phyloP scores from a whole-genome alignment of 768 basidiomycete genomes.

The Lactarius quietus region DNA sequence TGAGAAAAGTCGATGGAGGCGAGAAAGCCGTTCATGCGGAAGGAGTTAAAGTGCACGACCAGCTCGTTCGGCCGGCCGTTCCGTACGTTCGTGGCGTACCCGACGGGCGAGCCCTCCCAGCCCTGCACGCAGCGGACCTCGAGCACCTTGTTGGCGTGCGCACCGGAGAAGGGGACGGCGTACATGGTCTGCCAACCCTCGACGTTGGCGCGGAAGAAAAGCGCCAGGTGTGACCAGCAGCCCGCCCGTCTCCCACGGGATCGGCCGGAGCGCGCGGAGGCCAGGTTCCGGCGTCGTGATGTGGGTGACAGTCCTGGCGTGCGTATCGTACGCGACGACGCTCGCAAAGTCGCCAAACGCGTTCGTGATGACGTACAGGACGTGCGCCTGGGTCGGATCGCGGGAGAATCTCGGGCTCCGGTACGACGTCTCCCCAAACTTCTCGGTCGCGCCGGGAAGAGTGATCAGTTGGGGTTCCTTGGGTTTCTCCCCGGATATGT shows the following conservation, averaged over 20 bases:
- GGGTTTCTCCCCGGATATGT: conserved; percentile 32
- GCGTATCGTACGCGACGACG: conserved; percentile 36
- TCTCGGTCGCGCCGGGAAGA: conserved; percentile 37
- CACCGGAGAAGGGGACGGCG: conserved; percentile 26
- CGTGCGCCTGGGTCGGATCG: conserved; percentile 31
- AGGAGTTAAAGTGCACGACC: conserved; percentile 33
- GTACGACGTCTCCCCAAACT: conserved; percentile 30
- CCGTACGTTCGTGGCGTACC: conserved; percentile 32
- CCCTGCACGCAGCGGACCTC: conserved; percentile 15
- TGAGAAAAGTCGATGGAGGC: conserved; percentile 34
- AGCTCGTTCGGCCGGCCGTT: conserved; percentile 38
- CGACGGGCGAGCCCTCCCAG: conserved; percentile 31
- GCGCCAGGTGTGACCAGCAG: conserved; percentile 27
- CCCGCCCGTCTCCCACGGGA: conserved; percentile 34
- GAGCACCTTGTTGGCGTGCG: conserved; percentile 31
- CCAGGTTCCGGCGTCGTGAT: conserved; percentile 37
- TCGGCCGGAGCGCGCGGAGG: conserved; percentile 36
- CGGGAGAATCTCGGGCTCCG: conserved; percentile 33
- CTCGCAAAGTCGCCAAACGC: conserved; percentile 41
- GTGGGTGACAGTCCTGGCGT: conserved; percentile 33
- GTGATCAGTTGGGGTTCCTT: conserved; percentile 32
- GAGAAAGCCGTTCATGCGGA: conserved; percentile 33
- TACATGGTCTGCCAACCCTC: conserved; percentile 36
- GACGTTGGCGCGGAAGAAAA: conserved; percentile 39
- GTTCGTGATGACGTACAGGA: conserved; percentile 36